phyloP scores from a whole-genome alignment of 306 rosid species.

The Oemleria cerasiformis region DNA sequence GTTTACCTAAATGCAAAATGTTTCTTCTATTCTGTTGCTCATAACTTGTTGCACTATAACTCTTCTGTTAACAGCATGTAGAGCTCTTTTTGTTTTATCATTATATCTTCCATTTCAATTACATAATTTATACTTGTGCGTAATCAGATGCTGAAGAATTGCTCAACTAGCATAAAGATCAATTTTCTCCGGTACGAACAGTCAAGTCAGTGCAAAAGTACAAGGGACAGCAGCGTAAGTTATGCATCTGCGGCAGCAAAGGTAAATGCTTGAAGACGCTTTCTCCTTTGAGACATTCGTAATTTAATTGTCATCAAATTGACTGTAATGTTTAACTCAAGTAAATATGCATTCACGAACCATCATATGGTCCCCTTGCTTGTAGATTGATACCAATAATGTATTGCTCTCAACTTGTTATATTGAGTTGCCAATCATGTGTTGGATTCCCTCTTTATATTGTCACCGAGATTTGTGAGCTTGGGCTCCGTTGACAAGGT shows the following conservation, averaged over 20 bases:
- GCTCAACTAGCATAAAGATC: slow-evolving; percentile 61
- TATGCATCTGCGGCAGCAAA: slow-evolving; percentile 98
- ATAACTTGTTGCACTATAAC: not conserved
- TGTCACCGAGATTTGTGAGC: not conserved
- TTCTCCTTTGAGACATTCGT: slow-evolving; percentile 15
- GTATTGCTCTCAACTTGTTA: not conserved
- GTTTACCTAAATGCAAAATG: not conserved
- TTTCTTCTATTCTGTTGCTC: not conserved
- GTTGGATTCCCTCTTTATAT: not conserved
- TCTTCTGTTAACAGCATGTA: not conserved
- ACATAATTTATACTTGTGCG: not conserved
- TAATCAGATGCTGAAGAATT: slow-evolving; percentile 73
- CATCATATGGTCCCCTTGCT: slow-evolving; percentile 16
- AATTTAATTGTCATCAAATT: slow-evolving; percentile 29
- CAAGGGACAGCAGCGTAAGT: slow-evolving; percentile 90
- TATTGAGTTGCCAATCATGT: not conserved
- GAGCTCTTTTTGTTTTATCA: not conserved
- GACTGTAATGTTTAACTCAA: slow-evolving; percentile 18
- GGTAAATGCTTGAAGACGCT: slow-evolving; percentile 46
- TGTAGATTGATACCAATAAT: slow-evolving; percentile 10
- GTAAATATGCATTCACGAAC: slow-evolving; percentile 13
- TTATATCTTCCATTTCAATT: not conserved
- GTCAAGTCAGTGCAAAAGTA: slow-evolving; percentile 79
- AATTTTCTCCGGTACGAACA: slow-evolving; percentile 90
- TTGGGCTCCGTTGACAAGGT: not conserved